A percentile compares a stretch with the other conserved stretches of the same genome.
These are phyloP conservation scores for Yarrowia galli DNA, from an alignment of 1,139 yeast genomes.

Conservation along the genomic window DNA sequence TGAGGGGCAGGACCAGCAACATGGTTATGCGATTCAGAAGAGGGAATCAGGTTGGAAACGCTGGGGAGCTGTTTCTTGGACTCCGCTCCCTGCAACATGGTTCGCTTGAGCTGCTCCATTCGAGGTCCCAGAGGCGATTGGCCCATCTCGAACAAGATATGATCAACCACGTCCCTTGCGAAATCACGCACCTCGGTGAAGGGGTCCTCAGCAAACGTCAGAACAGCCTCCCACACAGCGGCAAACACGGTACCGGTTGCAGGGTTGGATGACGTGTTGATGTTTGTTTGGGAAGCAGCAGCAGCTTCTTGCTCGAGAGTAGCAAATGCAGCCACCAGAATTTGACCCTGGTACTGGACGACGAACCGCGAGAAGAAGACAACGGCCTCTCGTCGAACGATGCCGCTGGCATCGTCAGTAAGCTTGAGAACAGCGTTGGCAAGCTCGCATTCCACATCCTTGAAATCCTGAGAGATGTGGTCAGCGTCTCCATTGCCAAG, in stretches of 20 bases:
- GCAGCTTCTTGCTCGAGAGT: slow-evolving; percentile 84
- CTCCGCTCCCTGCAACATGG: slow-evolving; percentile 34
- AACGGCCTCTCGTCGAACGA: slow-evolving; percentile 85
- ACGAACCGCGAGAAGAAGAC: slow-evolving; percentile 80
- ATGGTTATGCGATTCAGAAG: not conserved
- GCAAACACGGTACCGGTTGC: slow-evolving; percentile 89
- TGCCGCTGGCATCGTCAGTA: slow-evolving; percentile 85
- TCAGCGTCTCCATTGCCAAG: slow-evolving; percentile 56
- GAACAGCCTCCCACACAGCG: slow-evolving; percentile 84
- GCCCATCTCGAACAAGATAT: slow-evolving; percentile 68
- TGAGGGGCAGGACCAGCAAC: not conserved
- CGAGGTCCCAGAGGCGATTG: slow-evolving; percentile 55
- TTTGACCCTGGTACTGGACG: slow-evolving; percentile 71
- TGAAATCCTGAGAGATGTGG: slow-evolving; percentile 49
- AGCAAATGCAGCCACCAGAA: slow-evolving; percentile 85
- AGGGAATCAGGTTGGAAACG: slow-evolving; percentile 4
- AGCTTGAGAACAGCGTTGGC: slow-evolving; percentile 57
- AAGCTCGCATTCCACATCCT: slow-evolving; percentile 55
- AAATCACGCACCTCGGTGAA: slow-evolving; percentile 78
- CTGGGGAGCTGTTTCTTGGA: slow-evolving; percentile 11
- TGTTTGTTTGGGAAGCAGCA: slow-evolving; percentile 38
- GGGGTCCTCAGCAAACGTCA: slow-evolving; percentile 88
- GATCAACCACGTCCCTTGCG: slow-evolving; percentile 80
- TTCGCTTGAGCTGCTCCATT: slow-evolving; percentile 31
- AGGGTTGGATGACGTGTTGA: slow-evolving; percentile 59